Percentiles rank a stretch among this genome's conserved stretches.
phyloP scores from a whole-genome alignment of 768 basidiomycete species.

The Hericium rajendrae region DNA sequence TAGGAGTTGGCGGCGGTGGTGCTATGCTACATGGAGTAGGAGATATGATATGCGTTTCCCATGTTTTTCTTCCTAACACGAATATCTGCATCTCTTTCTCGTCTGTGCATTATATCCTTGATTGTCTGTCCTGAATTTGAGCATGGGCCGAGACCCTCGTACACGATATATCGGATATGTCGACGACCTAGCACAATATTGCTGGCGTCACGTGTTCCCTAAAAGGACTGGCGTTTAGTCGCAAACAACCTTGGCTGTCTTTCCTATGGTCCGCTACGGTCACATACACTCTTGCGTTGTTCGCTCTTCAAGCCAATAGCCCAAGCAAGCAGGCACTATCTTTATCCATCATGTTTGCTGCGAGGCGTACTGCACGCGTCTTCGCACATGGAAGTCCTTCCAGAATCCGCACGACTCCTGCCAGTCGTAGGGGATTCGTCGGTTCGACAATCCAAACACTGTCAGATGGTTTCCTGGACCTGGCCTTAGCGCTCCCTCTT shows the following conservation, averaged over 20 bases:
- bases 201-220: background rate
- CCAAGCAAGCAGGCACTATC: too few relatives aligned
- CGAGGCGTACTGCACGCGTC: too few relatives aligned
- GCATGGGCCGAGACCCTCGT: background rate
- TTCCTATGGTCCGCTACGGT: background rate
- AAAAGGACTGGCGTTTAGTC: background rate
- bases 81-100: background rate
- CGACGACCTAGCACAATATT: background rate
- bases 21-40: constrained; percentile 1
- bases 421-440: background rate
- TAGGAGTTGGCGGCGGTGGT: constrained; percentile 6
- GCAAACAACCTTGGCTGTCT: background rate
- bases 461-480: constrained; percentile 59
- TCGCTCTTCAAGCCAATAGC: too few relatives aligned
- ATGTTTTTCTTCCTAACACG: background rate
- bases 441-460: background rate
- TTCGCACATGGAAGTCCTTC: too few relatives aligned
- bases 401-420: too few relatives aligned
- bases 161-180: background rate
- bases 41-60: constrained; percentile 3
- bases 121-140: background rate
- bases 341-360: too few relatives aligned
- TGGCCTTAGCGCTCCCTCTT: constrained; percentile 64
- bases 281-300: too few relatives aligned
- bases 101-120: background rate